A percentile compares a stretch with the other conserved stretches of the same genome.
phyloP scores from a whole-genome alignment of 257 asterid genomes.

The Solanum virginianum region DNA sequence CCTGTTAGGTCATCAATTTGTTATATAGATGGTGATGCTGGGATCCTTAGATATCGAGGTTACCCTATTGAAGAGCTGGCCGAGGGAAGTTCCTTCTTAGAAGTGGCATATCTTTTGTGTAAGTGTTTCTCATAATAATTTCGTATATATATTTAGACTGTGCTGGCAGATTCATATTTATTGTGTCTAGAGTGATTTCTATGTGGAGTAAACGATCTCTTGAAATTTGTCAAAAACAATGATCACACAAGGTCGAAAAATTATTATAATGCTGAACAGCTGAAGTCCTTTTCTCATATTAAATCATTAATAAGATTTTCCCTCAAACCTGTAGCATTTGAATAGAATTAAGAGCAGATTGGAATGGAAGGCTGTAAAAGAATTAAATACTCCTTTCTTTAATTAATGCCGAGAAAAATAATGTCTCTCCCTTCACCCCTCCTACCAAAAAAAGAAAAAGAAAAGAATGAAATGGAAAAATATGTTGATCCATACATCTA shows the following conservation, averaged over 20 bases:
- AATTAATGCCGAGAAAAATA: neutral
- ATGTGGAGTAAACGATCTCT: neutral
- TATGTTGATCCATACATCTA: neutral
- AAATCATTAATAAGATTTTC: neutral
- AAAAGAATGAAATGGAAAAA: neutral
- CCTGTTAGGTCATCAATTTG: slow-evolving; percentile 89
- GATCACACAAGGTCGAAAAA: neutral
- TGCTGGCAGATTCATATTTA: neutral
- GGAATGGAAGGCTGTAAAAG: neutral
- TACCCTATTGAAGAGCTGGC: slow-evolving; percentile 95
- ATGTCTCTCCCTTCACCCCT: neutral
- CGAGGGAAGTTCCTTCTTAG: slow-evolving; percentile 81
- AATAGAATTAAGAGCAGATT: neutral
- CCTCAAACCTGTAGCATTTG: neutral
- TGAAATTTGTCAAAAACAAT: neutral
- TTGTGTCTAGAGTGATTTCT: neutral
- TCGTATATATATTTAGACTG: neutral
- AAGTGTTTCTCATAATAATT: slow-evolving; percentile 11
- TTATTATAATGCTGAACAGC: neutral
- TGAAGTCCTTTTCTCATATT: neutral
- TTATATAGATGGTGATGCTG: slow-evolving; percentile 96
- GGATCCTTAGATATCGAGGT: slow-evolving; percentile 92
- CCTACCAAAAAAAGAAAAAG: neutral
- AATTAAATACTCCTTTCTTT: neutral
- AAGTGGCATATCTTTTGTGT: slow-evolving; percentile 95